phyloP scores from a whole-genome alignment of 2,329 filamentous ascomycete genomes.

The Beauveria sp. region DNA sequence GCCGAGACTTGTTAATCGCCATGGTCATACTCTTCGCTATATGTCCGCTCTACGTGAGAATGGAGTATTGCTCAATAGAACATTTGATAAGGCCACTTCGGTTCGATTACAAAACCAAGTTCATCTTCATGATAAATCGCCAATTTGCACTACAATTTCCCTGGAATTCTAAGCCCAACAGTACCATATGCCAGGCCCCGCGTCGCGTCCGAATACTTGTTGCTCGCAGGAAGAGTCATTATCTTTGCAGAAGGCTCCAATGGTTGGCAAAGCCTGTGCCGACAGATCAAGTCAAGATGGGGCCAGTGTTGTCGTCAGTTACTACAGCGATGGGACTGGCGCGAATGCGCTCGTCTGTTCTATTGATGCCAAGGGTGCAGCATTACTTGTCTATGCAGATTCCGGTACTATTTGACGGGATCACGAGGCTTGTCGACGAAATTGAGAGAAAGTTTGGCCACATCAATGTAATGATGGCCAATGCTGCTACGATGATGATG shows the following conservation, averaged over 20 bases:
- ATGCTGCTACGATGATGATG: slow-evolving; percentile 45
- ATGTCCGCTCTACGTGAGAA: not conserved
- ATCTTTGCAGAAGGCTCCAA: slow-evolving; percentile 49
- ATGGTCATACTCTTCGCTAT: not conserved
- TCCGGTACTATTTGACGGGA: slow-evolving; percentile 34
- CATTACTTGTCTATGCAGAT: slow-evolving; percentile 49
- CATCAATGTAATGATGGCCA: slow-evolving; percentile 52
- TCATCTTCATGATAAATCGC: not conserved
- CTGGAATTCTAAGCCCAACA: not conserved
- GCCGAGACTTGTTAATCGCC: not conserved
- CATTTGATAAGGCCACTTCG: not conserved
- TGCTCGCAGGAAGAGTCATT: slow-evolving; percentile 30
- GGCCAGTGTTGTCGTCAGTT: slow-evolving; percentile 52
- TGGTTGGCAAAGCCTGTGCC: slow-evolving; percentile 51
- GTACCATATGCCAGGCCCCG: not conserved
- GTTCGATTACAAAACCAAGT: not conserved
- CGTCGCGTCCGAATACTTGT: slow-evolving; percentile 15
- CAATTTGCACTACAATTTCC: not conserved
- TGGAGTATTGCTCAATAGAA: not conserved
- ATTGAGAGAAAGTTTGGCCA: slow-evolving; percentile 42
- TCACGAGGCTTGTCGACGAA: slow-evolving; percentile 40
- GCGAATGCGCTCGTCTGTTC: slow-evolving; percentile 37
- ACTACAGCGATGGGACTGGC: slow-evolving; percentile 36
- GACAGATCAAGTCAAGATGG: slow-evolving; percentile 48
- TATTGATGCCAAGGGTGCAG: slow-evolving; percentile 39